Conservation (phyloP, 176 grass and related monocot species). For the Eleusine coracana region DNA sequence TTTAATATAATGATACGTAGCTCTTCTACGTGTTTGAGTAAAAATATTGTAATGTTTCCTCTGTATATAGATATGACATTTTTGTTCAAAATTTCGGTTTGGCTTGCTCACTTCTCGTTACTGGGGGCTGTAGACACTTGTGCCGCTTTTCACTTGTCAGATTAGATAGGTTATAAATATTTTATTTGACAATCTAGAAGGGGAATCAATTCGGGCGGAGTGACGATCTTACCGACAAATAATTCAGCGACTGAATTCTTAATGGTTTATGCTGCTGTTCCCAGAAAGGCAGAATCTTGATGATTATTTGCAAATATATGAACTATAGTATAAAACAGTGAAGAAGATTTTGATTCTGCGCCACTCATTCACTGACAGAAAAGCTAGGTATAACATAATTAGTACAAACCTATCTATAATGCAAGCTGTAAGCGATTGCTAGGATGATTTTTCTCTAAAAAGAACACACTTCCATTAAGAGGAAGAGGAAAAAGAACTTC, state of each 20-base stretch:
- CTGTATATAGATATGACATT: too few species aligned
- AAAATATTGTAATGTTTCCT: too few species aligned
- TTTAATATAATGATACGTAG: too few species aligned
- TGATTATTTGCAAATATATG: neutral
- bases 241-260: slow-evolving; percentile 9
- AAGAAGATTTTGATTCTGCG: neutral
- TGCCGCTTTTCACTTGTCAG: neutral
- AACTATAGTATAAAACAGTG: neutral
- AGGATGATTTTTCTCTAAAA: neutral
- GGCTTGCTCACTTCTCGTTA: too few species aligned
- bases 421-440: slow-evolving; percentile 24
- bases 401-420: neutral
- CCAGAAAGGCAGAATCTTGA: slow-evolving; percentile 11
- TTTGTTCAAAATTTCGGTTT: too few species aligned
- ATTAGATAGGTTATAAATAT: neutral
- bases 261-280: neutral
- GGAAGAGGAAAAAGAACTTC: neutral
- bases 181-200: slow-evolving; percentile 38
- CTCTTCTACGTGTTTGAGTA: too few species aligned
- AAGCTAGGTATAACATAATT: neutral
- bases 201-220: neutral
- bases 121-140: too few species aligned
- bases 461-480: neutral
- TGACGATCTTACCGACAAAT: slow-evolving; percentile 36
- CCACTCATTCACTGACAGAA: neutral